These are phyloP conservation scores for Boletus calvinii DNA, from an alignment of 1,284 basidiomycete genomes.

Conservation along the genomic window DNA sequence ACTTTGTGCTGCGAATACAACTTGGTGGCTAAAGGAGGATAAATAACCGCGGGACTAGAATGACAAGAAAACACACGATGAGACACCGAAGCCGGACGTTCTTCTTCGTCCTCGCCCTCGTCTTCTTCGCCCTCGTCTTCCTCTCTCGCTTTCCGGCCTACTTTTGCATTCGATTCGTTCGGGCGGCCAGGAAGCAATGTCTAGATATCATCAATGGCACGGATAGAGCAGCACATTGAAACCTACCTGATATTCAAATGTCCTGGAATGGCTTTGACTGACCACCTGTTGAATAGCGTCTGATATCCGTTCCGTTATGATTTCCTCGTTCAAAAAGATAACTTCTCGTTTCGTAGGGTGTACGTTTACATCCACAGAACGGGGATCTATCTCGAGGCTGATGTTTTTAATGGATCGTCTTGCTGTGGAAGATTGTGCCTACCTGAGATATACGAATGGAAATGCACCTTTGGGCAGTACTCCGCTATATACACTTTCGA, in stretches of 20 bases:
- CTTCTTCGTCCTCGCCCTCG: slow-evolving; percentile 25
- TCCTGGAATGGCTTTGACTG: slow-evolving; percentile 65
- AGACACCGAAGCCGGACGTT: slow-evolving; percentile 6
- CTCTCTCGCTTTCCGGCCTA: slow-evolving; percentile 41
- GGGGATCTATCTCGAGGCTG: slow-evolving; percentile 82
- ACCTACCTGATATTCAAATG: slow-evolving; percentile 80
- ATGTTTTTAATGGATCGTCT: slow-evolving; percentile 3
- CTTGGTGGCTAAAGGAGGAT: slow-evolving; percentile 41
- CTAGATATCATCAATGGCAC: slow-evolving; percentile 35
- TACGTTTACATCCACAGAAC: slow-evolving; percentile 94
- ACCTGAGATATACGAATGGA: slow-evolving; percentile 94
- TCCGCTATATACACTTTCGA: slow-evolving; percentile 84
- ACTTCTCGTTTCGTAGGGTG: slow-evolving; percentile 98
- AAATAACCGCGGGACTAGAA: slow-evolving; percentile 1
- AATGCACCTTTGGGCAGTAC: slow-evolving; percentile 90
- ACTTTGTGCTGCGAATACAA: slow-evolving; percentile 86
- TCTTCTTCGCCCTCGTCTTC: slow-evolving; percentile 33
- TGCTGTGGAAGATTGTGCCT: neutral
- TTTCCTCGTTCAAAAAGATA: slow-evolving; percentile 92
- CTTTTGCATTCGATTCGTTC: slow-evolving; percentile 39
- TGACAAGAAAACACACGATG: slow-evolving; percentile 17
- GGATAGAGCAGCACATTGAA: neutral
- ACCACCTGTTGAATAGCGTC: slow-evolving; percentile 71
- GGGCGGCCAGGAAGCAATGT: slow-evolving; percentile 61
- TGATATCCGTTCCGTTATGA: slow-evolving; percentile 81